These are phyloP conservation scores for Botrytis elliptica DNA, from an alignment of 2,329 filamentous ascomycete species.

Conservation along the genomic window DNA sequence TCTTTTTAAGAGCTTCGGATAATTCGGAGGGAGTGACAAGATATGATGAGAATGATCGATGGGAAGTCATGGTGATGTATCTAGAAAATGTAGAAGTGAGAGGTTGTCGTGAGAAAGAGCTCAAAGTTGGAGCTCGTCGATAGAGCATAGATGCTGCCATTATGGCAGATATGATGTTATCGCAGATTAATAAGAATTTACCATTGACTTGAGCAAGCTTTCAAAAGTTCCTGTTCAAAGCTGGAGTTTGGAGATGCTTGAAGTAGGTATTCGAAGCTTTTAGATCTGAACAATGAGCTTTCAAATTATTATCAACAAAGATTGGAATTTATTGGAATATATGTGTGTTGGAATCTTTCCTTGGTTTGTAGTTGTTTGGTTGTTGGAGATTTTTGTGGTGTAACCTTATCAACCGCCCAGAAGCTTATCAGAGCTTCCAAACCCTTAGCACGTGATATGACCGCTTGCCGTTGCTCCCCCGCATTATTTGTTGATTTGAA, in stretches of 20 bases:
- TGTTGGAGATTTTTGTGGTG: not conserved
- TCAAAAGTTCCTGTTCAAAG: no score
- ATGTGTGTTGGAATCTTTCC: not conserved
- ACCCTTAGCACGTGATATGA: not conserved
- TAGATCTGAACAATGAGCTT: not conserved
- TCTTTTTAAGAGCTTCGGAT: constrained; percentile 75
- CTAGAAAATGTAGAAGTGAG: constrained; percentile 5
- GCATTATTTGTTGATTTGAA: not conserved
- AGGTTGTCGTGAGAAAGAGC: constrained; percentile 22
- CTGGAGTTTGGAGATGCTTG: not conserved
- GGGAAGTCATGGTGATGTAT: constrained; percentile 11
- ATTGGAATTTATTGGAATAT: constrained; percentile 1
- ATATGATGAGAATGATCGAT: constrained; percentile 51
- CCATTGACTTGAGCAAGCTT: not conserved
- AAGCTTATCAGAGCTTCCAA: constrained; percentile 3
- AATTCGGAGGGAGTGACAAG: constrained; percentile 84
- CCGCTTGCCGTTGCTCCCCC: not conserved
- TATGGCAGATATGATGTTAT: constrained; percentile 31
- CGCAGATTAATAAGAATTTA: constrained; percentile 2
- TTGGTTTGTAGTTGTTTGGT: not conserved
- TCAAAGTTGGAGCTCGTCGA: constrained; percentile 26
- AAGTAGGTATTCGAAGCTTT: not conserved
- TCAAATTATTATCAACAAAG: not conserved
- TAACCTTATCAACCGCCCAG: not conserved
- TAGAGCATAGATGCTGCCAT: constrained; percentile 32